Evolutionary conservation across 352 stramenopile genomes (phyloP).

Genomic region (Globisporangium acanthophoron): DNA sequence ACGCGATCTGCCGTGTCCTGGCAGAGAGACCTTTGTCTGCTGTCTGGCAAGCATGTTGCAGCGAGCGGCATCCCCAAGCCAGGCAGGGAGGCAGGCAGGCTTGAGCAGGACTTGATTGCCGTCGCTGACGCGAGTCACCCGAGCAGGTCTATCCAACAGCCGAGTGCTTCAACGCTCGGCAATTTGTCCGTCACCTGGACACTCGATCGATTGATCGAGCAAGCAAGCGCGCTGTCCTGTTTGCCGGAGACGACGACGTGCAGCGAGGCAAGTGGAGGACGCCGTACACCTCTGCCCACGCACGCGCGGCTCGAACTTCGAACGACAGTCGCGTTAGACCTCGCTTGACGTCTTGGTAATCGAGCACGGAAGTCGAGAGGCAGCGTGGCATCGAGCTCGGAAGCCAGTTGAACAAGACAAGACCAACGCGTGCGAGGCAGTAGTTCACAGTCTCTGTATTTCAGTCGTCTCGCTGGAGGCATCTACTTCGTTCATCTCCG

Average conservation of each 20-base stretch:
- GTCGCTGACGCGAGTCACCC: background rate
- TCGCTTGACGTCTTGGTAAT: background rate
- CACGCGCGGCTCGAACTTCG: background rate
- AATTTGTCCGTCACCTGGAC: background rate
- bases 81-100: background rate
- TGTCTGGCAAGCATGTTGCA: background rate
- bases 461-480: background rate
- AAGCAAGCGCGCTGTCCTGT: background rate
- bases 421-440: background rate
- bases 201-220: too few species aligned
- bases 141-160: background rate
- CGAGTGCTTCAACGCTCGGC: background rate
- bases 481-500: background rate
- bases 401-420: background rate
- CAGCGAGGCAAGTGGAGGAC: too few species aligned
- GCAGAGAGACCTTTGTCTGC: background rate
- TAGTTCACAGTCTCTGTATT: background rate
- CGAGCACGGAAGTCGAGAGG: background rate
- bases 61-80: background rate
- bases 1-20: background rate
- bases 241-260: too few species aligned
- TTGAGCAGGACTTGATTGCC: background rate
- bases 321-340: background rate
- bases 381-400: too few species aligned
- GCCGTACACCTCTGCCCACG: background rate